A percentile compares a stretch with the other conserved stretches of the same genome.
Conservation (phyloP, 495 filamentous ascomycete genomes). For the Aspergillus egyptiacus region DNA sequence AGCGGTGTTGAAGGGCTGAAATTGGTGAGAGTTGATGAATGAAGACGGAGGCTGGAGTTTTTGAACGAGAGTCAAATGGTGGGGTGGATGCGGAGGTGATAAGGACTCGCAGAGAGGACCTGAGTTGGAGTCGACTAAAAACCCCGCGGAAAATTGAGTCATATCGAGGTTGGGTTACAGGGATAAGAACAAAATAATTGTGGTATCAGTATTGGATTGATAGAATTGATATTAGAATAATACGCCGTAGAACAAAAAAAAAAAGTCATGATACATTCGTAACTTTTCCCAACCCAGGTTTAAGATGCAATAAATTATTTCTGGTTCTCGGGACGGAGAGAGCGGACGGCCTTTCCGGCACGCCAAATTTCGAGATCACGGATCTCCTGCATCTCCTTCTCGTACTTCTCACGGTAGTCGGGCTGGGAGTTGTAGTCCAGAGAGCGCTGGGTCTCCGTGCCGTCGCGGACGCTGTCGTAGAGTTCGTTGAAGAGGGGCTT, state of each 20-base stretch:
- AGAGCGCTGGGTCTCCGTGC: conserved; percentile 85
- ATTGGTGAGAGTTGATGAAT: not conserved
- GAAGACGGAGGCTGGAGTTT: not conserved
- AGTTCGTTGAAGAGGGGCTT: conserved; percentile 98
- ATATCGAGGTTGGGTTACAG: not conserved
- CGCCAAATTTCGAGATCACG: conserved; percentile 96
- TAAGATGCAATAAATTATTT: conserved; percentile 49
- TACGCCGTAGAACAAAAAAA: conserved; percentile 24
- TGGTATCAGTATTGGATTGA: too few species aligned
- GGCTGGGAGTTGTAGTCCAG: conserved; percentile 92
- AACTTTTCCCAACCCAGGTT: conserved; percentile 33
- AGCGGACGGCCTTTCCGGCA: conserved; percentile 91
- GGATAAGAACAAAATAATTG: too few species aligned
- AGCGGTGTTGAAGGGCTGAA: not conserved
- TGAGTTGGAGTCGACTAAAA: not conserved
- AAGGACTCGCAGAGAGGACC: too few species aligned
- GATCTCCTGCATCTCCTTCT: conserved; percentile 96
- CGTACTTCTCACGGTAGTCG: conserved; percentile 93
- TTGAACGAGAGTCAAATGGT: not conserved
- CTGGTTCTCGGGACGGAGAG: conserved; percentile 90
- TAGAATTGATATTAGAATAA: conserved; percentile 19
- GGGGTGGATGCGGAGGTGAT: not conserved
- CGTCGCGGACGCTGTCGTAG: conserved; percentile 83
- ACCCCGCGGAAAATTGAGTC: not conserved
- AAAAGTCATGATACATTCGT: conserved; percentile 42